phyloP scores from a whole-genome alignment of 225 moss, liverwort and hornwort genomes.

The Thuidium tamariscinum region DNA sequence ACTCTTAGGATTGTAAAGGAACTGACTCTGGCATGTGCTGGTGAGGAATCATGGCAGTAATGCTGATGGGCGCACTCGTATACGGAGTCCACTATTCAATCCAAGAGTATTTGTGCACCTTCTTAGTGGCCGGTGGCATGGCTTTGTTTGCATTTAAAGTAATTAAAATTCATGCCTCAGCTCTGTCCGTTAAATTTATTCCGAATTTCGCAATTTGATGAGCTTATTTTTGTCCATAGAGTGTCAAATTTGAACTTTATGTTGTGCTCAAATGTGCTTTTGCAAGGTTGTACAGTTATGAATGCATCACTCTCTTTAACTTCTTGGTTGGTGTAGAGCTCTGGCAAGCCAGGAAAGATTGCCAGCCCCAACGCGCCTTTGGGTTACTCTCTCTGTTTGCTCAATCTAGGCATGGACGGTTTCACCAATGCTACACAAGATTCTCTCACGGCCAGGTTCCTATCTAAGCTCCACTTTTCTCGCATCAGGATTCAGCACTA shows the following conservation, averaged over 20 bases:
- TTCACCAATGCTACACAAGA: constrained; percentile 97
- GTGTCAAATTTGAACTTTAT: neutral
- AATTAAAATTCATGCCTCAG: neutral
- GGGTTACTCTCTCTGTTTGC: constrained; percentile 69
- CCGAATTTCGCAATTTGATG: neutral
- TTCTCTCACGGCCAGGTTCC: constrained; percentile 55
- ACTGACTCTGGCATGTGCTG: constrained; percentile 2
- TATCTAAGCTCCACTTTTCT: neutral
- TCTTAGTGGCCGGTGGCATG: constrained; percentile 44
- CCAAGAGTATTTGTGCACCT: constrained; percentile 40
- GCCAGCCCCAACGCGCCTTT: constrained; percentile 67
- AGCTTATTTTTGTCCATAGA: neutral
- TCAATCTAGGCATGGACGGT: constrained; percentile 79
- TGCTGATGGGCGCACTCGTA: constrained; percentile 38
- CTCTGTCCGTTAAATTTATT: neutral
- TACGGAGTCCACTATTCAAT: constrained; percentile 31
- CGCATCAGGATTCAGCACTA: neutral
- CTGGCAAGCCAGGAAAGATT: constrained; percentile 25
- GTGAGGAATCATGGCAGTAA: constrained; percentile 24
- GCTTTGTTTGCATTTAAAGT: constrained; percentile 35
- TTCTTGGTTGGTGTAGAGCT: constrained; percentile 31
- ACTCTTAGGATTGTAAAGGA: neutral
- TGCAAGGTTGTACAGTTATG: neutral
- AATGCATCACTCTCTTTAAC: neutral
- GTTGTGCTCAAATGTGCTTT: neutral